A percentile compares a stretch with the other conserved stretches of the same genome.
Conservation (phyloP, 768 basidiomycete genomes). For the Pisolithus microcarpus region DNA sequence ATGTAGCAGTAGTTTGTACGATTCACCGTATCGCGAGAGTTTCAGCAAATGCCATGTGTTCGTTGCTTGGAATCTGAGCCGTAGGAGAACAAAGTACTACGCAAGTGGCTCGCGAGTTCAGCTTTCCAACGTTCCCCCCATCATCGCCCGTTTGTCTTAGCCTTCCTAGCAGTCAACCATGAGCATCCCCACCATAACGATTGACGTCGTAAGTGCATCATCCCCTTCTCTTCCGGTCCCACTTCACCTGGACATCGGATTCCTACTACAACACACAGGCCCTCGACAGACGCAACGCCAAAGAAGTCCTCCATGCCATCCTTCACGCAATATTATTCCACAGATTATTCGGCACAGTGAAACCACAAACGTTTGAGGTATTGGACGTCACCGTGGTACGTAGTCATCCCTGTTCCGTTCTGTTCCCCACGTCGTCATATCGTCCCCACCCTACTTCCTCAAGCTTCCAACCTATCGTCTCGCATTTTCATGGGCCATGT, state of each 20-base stretch:
- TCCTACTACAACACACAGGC: constrained; percentile 33
- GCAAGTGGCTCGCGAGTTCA: too few relatives aligned
- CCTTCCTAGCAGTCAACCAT: not conserved
- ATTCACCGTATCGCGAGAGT: too few relatives aligned
- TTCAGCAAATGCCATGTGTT: too few relatives aligned
- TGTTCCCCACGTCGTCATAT: not conserved
- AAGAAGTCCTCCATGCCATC: constrained; percentile 68
- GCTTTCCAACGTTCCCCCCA: too few relatives aligned
- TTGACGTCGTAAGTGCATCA: not conserved
- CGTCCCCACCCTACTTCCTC: not conserved
- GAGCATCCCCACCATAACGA: not conserved
- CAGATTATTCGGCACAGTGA: constrained; percentile 72
- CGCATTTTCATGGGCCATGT: not conserved
- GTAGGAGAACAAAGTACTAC: too few relatives aligned
- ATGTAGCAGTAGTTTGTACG: too few relatives aligned
- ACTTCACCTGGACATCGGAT: not conserved
- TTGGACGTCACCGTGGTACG: constrained; percentile 80
- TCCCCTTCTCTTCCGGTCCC: not conserved
- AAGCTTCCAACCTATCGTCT: not conserved
- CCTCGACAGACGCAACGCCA: constrained; percentile 63
- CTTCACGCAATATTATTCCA: constrained; percentile 83
- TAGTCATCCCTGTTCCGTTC: not conserved
- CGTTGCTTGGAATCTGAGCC: too few relatives aligned
- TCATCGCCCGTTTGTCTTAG: too few relatives aligned
- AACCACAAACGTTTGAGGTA: constrained; percentile 70